These are phyloP conservation scores for Ilex asprella DNA, from an alignment of 257 asterid genomes.

Conservation along the genomic window DNA sequence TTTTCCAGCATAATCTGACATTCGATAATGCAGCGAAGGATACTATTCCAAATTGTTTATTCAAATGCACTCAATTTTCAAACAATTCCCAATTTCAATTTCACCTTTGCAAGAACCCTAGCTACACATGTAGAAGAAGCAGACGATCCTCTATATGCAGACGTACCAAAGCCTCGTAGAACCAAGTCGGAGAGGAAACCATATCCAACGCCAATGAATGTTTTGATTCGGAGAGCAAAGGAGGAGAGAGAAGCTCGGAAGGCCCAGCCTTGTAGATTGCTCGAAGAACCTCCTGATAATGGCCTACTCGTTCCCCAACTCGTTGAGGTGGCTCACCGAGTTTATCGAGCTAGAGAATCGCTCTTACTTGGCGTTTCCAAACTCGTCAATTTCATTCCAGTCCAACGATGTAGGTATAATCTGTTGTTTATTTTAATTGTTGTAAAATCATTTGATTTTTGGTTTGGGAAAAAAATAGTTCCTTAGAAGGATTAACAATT, in stretches of 20 bases:
- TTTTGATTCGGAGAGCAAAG: background rate
- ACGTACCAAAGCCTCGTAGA: background rate
- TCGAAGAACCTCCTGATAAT: background rate
- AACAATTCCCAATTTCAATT: background rate
- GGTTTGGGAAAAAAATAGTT: too few species aligned
- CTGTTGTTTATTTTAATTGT: too few species aligned
- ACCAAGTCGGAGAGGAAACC: constrained; percentile 2
- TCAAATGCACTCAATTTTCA: too few species aligned
- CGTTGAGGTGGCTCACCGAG: background rate
- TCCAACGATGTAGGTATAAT: constrained; percentile 1
- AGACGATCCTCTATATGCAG: background rate
- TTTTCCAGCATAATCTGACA: too few species aligned
- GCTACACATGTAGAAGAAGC: background rate
- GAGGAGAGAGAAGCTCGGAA: constrained; percentile 3
- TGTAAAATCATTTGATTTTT: too few species aligned
- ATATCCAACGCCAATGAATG: background rate
- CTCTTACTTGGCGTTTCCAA: background rate
- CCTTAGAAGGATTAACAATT: too few species aligned
- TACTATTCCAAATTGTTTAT: too few species aligned
- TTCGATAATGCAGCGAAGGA: too few species aligned
- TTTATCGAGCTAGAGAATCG: background rate
- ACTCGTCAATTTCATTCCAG: background rate
- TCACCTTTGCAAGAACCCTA: background rate
- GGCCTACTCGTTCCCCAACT: constrained; percentile 4
- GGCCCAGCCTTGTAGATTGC: background rate